Evolutionary conservation across 116 monocot species (phyloP), one percentile per base, ranked within the genome.

Genomic region (Trichopus zeylanicus): DNA sequence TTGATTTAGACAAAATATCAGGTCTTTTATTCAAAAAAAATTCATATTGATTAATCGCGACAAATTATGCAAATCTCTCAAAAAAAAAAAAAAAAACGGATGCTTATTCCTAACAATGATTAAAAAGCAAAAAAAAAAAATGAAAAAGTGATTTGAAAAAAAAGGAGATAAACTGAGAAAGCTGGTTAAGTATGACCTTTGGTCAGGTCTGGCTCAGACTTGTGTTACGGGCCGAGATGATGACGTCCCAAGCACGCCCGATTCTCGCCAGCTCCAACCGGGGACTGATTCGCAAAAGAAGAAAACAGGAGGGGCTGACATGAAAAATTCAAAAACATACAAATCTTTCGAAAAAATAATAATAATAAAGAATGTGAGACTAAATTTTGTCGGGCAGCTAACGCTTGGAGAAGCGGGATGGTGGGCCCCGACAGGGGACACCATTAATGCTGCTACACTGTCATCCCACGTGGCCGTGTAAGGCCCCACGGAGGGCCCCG

Each of bases 401-500:
- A 49, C 8, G 3, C 7, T 22, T 21, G 22, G 22, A 49, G 22
- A 49, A 49, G 9, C 7, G 9, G 49, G 28, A 3, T 53, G 24
- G 53, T 53, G 53, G 53, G 28, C 22, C 53, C 53, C 53, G 28
- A 53, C 53, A 53, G 26, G 28, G 26, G 28, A 53, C 53, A 53
- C 53, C 26, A 53, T 53, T 27, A 53, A 26, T 53, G 53, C 53
- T 29, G 28, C 53, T 27, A 53, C 28, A 3, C 53, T 53, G 12
- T 53, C 28, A 16, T 53, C 29, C 53, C 53, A 53, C 53, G 53
- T 53, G 53, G 53, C 29, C 25, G 1, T 3, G 10, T 11, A 7
- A 16, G 53, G 27, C 2, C 10, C 53, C 22, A 1, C 1, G 20
- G 22, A 25, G n/a, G n/a, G n/a, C n/a, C n/a, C 48, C 48, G 48